Percentiles rank a stretch among this genome's conserved stretches.
Evolutionary conservation across 768 basidiomycete genomes (phyloP).

Genomic region (Termitomyces sp.): DNA sequence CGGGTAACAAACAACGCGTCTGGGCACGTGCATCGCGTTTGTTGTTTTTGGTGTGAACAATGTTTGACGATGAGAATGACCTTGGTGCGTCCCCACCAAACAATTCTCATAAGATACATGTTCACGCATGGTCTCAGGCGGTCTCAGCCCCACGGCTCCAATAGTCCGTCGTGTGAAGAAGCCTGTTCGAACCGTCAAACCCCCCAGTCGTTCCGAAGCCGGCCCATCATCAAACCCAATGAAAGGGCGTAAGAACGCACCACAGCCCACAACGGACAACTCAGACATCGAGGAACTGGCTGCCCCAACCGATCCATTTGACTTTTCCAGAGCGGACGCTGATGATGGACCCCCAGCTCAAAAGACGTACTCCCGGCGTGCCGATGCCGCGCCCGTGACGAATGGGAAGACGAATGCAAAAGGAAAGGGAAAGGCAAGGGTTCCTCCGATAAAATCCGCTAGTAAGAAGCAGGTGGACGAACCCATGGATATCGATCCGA

Average conservation of each 20-base stretch:
- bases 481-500: slow-evolving; percentile 17
- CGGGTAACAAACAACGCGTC: slow-evolving; percentile 8
- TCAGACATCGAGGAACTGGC: slow-evolving; percentile 16
- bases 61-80: slow-evolving; percentile 17
- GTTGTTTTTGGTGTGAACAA: slow-evolving; percentile 9
- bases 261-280: slow-evolving; percentile 2
- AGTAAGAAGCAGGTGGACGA: slow-evolving; percentile 10
- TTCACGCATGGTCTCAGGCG: slow-evolving; percentile 11
- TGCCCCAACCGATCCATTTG: slow-evolving; percentile 1
- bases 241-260: slow-evolving; percentile 9
- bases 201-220: slow-evolving; percentile 11
- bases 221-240: slow-evolving; percentile 16
- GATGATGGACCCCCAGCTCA: slow-evolving; percentile 1
- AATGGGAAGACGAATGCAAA: slow-evolving; percentile 24
- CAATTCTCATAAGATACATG: neutral
- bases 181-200: slow-evolving; percentile 5
- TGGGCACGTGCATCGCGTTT: slow-evolving; percentile 16
- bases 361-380: slow-evolving; percentile 5
- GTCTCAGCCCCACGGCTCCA: slow-evolving; percentile 11
- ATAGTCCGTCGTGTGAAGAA: slow-evolving; percentile 4
- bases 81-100: slow-evolving; percentile 12
- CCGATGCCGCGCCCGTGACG: neutral
- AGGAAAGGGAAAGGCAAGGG: slow-evolving; percentile 29
- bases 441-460: slow-evolving; percentile 17
- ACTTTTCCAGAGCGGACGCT: slow-evolving; percentile 1